Evolutionary conservation across 2,329 filamentous ascomycete species (phyloP), one percentile per base, ranked within the genome.

Genomic region (Macrophomina tecta): DNA sequence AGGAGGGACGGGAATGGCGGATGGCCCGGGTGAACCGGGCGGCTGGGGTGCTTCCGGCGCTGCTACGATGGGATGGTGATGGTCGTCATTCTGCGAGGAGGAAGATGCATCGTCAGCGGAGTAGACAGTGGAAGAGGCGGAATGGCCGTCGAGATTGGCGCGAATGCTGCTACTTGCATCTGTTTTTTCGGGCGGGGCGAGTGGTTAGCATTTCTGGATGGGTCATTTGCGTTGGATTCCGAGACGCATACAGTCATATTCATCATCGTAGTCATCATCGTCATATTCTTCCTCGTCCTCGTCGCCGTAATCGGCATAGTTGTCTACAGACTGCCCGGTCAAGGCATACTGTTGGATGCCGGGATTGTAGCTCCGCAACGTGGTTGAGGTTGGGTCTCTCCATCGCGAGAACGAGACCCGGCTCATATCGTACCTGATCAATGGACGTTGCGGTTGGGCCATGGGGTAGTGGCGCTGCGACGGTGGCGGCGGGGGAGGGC

Each of bases 161-260:
- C 30, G 58, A 38, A 56, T 56, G 51, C 63, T 56, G 63, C 63
- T 65, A 65, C 63, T 65, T 65, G 63, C 63, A 65, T 65, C 63
- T 65, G 28, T 11, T 45, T 30, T 18, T 1, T 11, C 14, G 18
- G 4, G 30, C 23, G 23, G 3, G 23, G 23, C 23, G 23, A 23
- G 23, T 23, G 23, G 23, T 23, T 23, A 23, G 23, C 23, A 23
- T 23, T 23, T 23, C 3, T 23, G 23, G 23, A 23, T 23, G 23
- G 23, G 0, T 23, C 23, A 23, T 23, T 23, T 23, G 23, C 3
- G 23, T 23, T 23, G 2, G 23, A 23, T 23, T 23, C 23, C 32
- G n/a, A 34, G 62, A 14, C n/a, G n/a, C 51, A 28, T 40, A 65
- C 63, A 65, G 46, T 65, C 63, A 32, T 36, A 4, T 5, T 55